A percentile compares a stretch with the other conserved stretches of the same genome.
Evolutionary conservation across 2,329 filamentous ascomycete species (phyloP).

Genomic region (Pleurostoma richardsiae): DNA sequence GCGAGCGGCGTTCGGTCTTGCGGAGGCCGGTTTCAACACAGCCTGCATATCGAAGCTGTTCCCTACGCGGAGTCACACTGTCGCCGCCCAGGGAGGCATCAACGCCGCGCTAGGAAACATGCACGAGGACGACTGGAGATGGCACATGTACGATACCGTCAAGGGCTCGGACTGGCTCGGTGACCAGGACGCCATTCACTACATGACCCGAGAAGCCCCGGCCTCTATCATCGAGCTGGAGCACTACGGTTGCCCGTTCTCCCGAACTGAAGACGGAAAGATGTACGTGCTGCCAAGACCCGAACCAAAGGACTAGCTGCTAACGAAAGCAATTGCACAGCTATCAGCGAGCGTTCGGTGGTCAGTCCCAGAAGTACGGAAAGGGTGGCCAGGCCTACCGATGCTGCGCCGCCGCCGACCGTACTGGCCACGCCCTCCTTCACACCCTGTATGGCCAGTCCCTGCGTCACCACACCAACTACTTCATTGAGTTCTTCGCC

Average conservation of each 20-base stretch:
- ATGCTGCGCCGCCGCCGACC: slow-evolving; percentile 92
- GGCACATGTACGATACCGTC: slow-evolving; percentile 99
- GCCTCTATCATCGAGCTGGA: slow-evolving; percentile 91
- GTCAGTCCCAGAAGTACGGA: slow-evolving; percentile 90
- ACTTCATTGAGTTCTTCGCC: slow-evolving; percentile 99
- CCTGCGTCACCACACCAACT: slow-evolving; percentile 96
- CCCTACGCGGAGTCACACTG: slow-evolving; percentile 79
- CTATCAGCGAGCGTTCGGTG: slow-evolving; percentile 98
- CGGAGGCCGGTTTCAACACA: slow-evolving; percentile 85
- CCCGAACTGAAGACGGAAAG: slow-evolving; percentile 90
- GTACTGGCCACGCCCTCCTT: slow-evolving; percentile 94
- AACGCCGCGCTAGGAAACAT: slow-evolving; percentile 90
- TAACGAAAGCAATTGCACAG: slow-evolving; percentile 30
- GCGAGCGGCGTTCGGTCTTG: slow-evolving; percentile 78
- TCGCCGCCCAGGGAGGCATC: slow-evolving; percentile 78
- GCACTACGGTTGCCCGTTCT: slow-evolving; percentile 96
- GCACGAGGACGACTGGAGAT: slow-evolving; percentile 98
- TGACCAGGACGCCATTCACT: slow-evolving; percentile 96
- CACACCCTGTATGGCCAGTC: slow-evolving; percentile 99
- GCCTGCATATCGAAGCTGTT: slow-evolving; percentile 85
- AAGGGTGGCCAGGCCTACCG: slow-evolving; percentile 98
- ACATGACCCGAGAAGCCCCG: slow-evolving; percentile 95
- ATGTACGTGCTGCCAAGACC: slow-evolving; percentile 54
- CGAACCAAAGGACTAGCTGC: neutral
- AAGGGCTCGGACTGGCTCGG: slow-evolving; percentile 97